Conservation (phyloP, 768 basidiomycete species). For the Russula ochroleuca region DNA sequence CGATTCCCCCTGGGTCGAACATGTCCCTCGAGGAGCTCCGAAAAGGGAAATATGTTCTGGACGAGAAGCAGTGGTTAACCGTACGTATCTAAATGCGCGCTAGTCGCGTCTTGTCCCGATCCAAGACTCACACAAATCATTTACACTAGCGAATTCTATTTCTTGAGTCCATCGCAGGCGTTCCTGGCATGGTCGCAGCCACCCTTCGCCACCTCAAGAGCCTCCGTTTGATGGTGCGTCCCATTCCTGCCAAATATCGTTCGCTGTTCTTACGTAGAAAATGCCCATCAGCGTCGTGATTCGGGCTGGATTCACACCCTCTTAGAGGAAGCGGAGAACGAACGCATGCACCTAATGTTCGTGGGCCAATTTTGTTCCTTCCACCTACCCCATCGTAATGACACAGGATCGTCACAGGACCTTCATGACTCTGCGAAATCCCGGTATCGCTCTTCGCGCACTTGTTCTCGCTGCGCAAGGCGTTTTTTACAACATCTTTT, state of each 20-base stretch:
- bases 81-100: slow-evolving; percentile 38
- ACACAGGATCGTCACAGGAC: slow-evolving; percentile 52
- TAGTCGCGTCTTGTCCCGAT: not conserved
- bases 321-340: slow-evolving; percentile 93
- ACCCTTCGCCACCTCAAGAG: slow-evolving; percentile 84
- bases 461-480: slow-evolving; percentile 90
- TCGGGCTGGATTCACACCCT: slow-evolving; percentile 88
- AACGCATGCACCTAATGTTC: slow-evolving; percentile 92
- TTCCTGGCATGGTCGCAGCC: slow-evolving; percentile 94
- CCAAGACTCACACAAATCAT: too few species aligned
- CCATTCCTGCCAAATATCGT: not conserved
- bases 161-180: slow-evolving; percentile 89
- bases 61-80: slow-evolving; percentile 71
- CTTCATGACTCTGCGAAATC: slow-evolving; percentile 88
- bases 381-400: not conserved
- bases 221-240: slow-evolving; percentile 74
- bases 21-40: slow-evolving; percentile 73
- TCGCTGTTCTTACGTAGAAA: slow-evolving; percentile 6
- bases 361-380: slow-evolving; percentile 25
- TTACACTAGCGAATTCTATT: slow-evolving; percentile 49
- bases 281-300: slow-evolving; percentile 42
- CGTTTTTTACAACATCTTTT: slow-evolving; percentile 85
- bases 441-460: slow-evolving; percentile 74
- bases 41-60: slow-evolving; percentile 67
- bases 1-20: slow-evolving; percentile 53